phyloP scores from a whole-genome alignment of 352 stramenopile genomes.

The Achlya hypogyna region DNA sequence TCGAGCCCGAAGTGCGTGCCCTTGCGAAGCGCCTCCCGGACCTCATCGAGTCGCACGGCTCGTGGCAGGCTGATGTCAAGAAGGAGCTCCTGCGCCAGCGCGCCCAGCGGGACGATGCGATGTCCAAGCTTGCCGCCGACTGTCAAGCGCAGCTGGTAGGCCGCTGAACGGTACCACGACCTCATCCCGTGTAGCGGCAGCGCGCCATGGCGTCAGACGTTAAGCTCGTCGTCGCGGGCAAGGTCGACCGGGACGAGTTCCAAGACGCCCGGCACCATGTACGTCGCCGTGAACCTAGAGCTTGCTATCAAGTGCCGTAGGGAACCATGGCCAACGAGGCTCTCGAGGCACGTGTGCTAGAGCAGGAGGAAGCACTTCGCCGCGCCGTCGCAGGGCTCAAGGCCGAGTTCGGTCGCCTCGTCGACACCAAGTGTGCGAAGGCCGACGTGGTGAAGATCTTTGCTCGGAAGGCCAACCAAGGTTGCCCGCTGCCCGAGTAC shows the following conservation, averaged over 20 bases:
- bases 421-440: slow-evolving; percentile 10
- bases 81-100: background rate
- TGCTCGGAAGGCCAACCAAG: slow-evolving; percentile 12
- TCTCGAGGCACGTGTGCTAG: background rate
- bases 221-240: slow-evolving; percentile 1
- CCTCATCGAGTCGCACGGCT: background rate
- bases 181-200: background rate
- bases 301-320: background rate
- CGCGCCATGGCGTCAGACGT: slow-evolving; percentile 14
- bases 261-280: background rate
- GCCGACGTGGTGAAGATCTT: slow-evolving; percentile 7
- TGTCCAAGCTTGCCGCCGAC: background rate
- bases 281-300: no score
- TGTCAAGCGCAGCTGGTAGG: slow-evolving; percentile 6
- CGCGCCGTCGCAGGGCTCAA: background rate
- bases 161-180: background rate
- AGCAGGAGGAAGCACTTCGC: background rate
- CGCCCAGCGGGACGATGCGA: background rate
- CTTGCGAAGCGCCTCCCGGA: background rate
- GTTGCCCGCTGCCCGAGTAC: background rate
- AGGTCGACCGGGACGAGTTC: background rate
- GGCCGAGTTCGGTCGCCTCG: background rate
- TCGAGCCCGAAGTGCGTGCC: background rate
- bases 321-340: background rate
- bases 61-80: background rate